phyloP scores from a whole-genome alignment of 108 stramenopile genomes.

The Mediolabrus comicus region DNA sequence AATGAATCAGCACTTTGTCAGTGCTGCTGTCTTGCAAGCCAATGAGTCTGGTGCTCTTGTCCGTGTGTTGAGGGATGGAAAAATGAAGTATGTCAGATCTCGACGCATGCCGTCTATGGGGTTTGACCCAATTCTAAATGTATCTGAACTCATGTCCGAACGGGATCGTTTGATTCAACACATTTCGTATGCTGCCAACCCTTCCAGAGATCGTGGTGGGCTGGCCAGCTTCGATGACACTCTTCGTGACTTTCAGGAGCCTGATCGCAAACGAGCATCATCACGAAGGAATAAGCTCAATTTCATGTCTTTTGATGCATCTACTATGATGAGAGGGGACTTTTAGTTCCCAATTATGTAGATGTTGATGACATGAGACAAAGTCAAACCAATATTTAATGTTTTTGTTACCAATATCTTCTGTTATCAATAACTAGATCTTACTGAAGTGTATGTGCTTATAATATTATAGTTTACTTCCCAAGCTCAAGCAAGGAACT shows the following conservation, averaged over 20 bases:
- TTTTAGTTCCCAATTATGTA: neutral
- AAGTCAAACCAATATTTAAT: neutral
- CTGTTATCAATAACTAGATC: neutral
- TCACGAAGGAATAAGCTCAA: constrained; percentile 26
- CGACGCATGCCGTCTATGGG: constrained; percentile 45
- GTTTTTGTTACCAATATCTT: neutral
- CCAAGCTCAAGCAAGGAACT: constrained; percentile 31
- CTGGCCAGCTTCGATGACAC: constrained; percentile 28
- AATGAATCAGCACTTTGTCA: constrained; percentile 43
- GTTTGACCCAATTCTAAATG: constrained; percentile 46
- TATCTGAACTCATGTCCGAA: constrained; percentile 28
- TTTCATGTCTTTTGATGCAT: constrained; percentile 43
- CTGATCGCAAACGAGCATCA: neutral
- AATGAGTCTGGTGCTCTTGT: constrained; percentile 51
- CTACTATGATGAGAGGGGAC: constrained; percentile 31
- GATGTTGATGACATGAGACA: neutral
- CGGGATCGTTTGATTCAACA: constrained; percentile 31
- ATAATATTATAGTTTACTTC: neutral
- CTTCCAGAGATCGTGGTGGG: constrained; percentile 2
- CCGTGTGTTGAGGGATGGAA: constrained; percentile 39
- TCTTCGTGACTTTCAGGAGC: constrained; percentile 10
- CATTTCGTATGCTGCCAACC: constrained; percentile 16
- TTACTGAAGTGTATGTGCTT: neutral
- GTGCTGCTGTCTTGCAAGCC: constrained; percentile 48
- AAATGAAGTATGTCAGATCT: constrained; percentile 44